Evolutionary conservation across 331 rosid genomes (phyloP).

Genomic region (Quercus tomentella): DNA sequence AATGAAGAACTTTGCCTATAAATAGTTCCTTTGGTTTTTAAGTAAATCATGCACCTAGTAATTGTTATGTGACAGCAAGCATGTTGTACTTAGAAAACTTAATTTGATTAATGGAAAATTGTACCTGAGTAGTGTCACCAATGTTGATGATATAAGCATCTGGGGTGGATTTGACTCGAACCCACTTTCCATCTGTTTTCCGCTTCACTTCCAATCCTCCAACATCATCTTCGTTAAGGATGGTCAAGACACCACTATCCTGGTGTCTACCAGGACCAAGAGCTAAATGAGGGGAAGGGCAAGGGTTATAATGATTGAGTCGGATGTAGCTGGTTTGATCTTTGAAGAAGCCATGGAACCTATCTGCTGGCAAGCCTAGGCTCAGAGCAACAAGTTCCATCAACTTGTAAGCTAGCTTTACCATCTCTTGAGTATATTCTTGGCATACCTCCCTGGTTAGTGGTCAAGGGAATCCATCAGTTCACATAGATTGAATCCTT

Average conservation of each 20-base stretch:
- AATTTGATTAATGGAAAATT: not conserved
- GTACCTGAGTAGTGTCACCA: conserved; percentile 46
- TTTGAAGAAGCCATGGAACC: not conserved
- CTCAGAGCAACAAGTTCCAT: too few relatives aligned
- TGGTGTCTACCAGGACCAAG: conserved; percentile 73
- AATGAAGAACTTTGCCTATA: not conserved
- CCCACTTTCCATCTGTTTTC: too few relatives aligned
- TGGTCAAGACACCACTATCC: conserved; percentile 61
- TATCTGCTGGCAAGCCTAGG: too few relatives aligned
- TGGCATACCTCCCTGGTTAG: not conserved
- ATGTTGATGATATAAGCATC: too few relatives aligned
- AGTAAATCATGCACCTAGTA: too few relatives aligned
- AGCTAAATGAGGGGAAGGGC: conserved; percentile 54
- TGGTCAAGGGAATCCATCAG: not conserved
- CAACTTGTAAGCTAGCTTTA: too few relatives aligned
- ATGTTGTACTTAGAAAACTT: not conserved
- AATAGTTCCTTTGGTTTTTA: not conserved
- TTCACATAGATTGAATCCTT: not conserved
- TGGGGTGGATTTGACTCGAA: too few relatives aligned
- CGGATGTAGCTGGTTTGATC: conserved; percentile 45
- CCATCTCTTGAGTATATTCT: too few relatives aligned
- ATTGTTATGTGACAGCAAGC: not conserved
- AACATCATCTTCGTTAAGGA: conserved; percentile 36
- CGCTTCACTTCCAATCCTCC: too few relatives aligned
- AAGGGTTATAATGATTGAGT: conserved; percentile 64